These are phyloP conservation scores for Aciculosporium take DNA, from an alignment of 2,329 filamentous ascomycete species.

Conservation along the genomic window DNA sequence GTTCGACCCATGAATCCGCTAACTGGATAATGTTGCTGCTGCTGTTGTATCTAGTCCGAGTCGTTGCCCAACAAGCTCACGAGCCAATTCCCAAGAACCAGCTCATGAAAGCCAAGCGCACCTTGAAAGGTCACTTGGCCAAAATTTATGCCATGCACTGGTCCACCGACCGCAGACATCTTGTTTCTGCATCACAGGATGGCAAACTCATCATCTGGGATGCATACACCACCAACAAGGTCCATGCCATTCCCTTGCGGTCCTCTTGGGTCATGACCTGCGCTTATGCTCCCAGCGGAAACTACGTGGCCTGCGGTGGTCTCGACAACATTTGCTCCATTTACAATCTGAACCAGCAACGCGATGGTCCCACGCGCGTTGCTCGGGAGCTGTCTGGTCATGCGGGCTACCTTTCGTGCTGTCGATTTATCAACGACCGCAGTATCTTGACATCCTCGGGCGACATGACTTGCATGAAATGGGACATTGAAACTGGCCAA, in stretches of 20 bases:
- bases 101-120: slow-evolving; percentile 94
- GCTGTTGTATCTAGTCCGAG: slow-evolving; percentile 52
- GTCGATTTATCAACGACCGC: slow-evolving; percentile 95
- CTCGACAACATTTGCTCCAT: slow-evolving; percentile 99
- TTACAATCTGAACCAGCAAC: slow-evolving; percentile 89
- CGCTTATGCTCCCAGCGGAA: slow-evolving; percentile 94
- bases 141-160: slow-evolving; percentile 99
- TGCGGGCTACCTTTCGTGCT: slow-evolving; percentile 95
- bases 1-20: slow-evolving; percentile 9
- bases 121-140: slow-evolving; percentile 90
- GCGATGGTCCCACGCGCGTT: slow-evolving; percentile 93
- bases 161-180: slow-evolving; percentile 93
- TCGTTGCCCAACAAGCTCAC: slow-evolving; percentile 83
- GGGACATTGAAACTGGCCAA: slow-evolving; percentile 96
- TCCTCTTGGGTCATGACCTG: slow-evolving; percentile 99
- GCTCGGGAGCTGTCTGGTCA: slow-evolving; percentile 92
- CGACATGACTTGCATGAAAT: slow-evolving; percentile 99
- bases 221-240: slow-evolving; percentile 98
- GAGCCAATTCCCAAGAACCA: slow-evolving; percentile 81
- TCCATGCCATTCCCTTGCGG: slow-evolving; percentile 91
- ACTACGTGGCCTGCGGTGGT: slow-evolving; percentile 96
- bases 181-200: slow-evolving; percentile 95
- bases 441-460: slow-evolving; percentile 95
- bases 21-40: slow-evolving; percentile 8
- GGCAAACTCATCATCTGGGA: slow-evolving; percentile 99